phyloP scores from a whole-genome alignment of 352 stramenopile genomes.

The Phytophthora pinifolia region DNA sequence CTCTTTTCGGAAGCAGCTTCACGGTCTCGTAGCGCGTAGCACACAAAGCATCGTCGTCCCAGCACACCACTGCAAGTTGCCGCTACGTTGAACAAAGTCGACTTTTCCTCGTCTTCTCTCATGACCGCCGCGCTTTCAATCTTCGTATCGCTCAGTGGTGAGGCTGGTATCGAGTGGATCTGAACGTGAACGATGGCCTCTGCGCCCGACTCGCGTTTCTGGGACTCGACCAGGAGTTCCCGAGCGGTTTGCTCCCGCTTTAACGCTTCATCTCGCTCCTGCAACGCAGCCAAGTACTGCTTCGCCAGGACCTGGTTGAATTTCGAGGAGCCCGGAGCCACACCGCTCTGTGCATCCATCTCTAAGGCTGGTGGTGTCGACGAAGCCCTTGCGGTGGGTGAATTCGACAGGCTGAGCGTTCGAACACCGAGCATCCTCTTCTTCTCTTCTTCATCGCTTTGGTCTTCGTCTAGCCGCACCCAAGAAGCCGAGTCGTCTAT shows the following conservation, averaged over 20 bases:
- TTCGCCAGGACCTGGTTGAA: constrained; percentile 44
- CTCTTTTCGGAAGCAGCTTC: constrained; percentile 24
- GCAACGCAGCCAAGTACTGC: constrained; percentile 40
- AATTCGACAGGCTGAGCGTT: neutral
- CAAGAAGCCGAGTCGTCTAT: constrained; percentile 73
- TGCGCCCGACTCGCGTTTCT: neutral
- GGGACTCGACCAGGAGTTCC: constrained; percentile 31
- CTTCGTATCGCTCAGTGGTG: neutral
- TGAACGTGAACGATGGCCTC: neutral
- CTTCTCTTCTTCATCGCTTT: constrained; percentile 47
- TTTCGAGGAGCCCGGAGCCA: constrained; percentile 12
- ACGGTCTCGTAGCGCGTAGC: constrained; percentile 25
- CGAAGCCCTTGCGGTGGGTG: neutral
- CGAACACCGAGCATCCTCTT: constrained; percentile 22
- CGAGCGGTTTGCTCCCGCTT: constrained; percentile 32
- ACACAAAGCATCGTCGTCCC: constrained; percentile 33
- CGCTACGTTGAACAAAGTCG: neutral
- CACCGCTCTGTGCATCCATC: neutral
- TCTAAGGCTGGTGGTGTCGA: constrained; percentile 2
- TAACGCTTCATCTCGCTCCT: constrained; percentile 46
- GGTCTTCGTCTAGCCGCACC: constrained; percentile 73
- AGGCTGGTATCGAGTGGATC: neutral
- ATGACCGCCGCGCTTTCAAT: neutral
- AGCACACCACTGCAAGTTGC: neutral
- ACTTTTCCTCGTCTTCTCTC: constrained; percentile 2